Base-by-base conservation (phyloP, 768 basidiomycete genomes). In the Dioszegia hungarica region DNA sequence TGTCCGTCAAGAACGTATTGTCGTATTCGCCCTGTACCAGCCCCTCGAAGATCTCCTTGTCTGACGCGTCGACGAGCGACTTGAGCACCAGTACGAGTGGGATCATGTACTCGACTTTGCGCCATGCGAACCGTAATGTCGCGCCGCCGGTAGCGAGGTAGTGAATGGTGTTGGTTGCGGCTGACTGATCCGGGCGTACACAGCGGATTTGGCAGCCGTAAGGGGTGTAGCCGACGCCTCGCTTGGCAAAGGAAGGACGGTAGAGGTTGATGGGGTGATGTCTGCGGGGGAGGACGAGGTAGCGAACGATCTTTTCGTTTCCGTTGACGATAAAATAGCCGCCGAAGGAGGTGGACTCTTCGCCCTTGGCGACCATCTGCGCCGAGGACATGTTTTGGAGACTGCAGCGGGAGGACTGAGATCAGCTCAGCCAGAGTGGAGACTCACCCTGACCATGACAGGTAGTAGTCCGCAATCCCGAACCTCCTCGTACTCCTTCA, bases 241-340 rank as follows among this genome's bases (percentile, higher is more conserved):
- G 89, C 63, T 89, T 91, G 50, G 84, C 76, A 75, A 98, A 99
- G 11, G 90, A 87, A 20, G 90, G 88, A 46, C 95, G 90, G 66
- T 88, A 80, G 66, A 99, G 85, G 46, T 92, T 86, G 63, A 93
- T 89, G 68, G 90, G 91, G 79, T 98, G 91, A 73, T 98, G 91
- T 51, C 95, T 84, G 25, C 95, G 87, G 12, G 93, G 94, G 36
- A 99, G 82, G 69, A 98, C 92, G 73, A 98, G 65, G 78, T 92
- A 97, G 61, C 95, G 90, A 65, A 99, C 93, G 61, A 99, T 84
- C 78, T 92, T 90, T 78, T 99, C 95, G 78, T 97, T 98, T 60
- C 95, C 95, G 75, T 99, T 99, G 77, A 99, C 85, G 72, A 99
- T 84, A 73, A 99, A 99, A 78, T 99, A 98, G 27, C 94, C 95